Evolutionary conservation across 2,329 filamentous ascomycete genomes (phyloP).

Genomic region (Pestalotiopsis sp.): DNA sequence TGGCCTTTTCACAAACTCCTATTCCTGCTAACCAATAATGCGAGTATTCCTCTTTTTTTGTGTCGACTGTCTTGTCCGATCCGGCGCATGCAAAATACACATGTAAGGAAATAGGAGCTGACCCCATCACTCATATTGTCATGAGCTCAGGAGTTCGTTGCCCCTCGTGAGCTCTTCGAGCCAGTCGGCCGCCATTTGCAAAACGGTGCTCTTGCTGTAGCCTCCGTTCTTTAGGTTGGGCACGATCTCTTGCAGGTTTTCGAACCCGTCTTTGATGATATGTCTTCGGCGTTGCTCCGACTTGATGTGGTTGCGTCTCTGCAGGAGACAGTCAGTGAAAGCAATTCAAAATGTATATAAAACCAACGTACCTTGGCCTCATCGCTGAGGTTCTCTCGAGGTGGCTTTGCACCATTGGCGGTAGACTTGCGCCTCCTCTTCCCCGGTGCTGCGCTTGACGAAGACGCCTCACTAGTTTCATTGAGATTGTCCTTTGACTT

Average conservation of each 20-base stretch:
- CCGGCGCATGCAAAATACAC: constrained; percentile 13
- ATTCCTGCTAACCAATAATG: not conserved
- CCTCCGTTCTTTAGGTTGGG: constrained; percentile 74
- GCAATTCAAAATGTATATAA: not conserved
- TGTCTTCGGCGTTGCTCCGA: constrained; percentile 61
- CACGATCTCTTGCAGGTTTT: constrained; percentile 76
- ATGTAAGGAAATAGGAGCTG: not conserved
- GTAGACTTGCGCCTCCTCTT: constrained; percentile 57
- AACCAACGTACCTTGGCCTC: constrained; percentile 1
- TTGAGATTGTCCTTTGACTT: constrained; percentile 49
- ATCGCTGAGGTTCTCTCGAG: constrained; percentile 73
- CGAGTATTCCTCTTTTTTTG: constrained; percentile 3
- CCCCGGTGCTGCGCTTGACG: constrained; percentile 33
- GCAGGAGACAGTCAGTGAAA: not conserved
- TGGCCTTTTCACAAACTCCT: constrained; percentile 9
- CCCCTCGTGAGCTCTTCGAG: constrained; percentile 72
- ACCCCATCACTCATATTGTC: constrained; percentile 23
- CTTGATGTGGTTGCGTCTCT: constrained; percentile 69
- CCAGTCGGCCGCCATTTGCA: constrained; percentile 77
- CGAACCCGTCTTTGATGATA: constrained; percentile 77
- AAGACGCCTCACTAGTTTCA: constrained; percentile 36
- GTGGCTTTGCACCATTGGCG: constrained; percentile 43
- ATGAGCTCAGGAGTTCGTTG: constrained; percentile 60
- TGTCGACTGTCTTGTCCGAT: not conserved
- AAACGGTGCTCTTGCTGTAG: constrained; percentile 81